phyloP scores from a whole-genome alignment of 108 stramenopile species.

The Cyclotella choctawhatcheeana region DNA sequence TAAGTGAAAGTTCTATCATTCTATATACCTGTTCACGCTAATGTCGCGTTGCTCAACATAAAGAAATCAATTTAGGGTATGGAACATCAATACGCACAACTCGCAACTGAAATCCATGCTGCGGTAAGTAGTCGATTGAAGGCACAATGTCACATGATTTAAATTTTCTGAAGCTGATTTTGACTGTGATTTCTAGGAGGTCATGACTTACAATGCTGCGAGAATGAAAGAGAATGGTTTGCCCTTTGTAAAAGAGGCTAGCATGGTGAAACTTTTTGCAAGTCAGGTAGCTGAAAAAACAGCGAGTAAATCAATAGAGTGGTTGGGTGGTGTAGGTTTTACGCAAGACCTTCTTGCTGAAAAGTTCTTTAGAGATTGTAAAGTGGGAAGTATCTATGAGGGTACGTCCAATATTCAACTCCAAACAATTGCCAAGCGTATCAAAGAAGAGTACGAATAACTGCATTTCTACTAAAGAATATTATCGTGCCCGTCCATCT shows the following conservation, averaged over 20 bases:
- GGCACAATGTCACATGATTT: too few relatives aligned
- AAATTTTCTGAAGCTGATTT: too few relatives aligned
- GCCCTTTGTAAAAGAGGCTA: slow-evolving; percentile 94
- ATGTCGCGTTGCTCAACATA: not conserved
- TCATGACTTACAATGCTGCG: slow-evolving; percentile 93
- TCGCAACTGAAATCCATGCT: slow-evolving; percentile 93
- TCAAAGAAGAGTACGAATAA: slow-evolving; percentile 57
- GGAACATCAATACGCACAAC: slow-evolving; percentile 96
- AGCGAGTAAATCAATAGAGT: slow-evolving; percentile 88
- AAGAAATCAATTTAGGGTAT: slow-evolving; percentile 62
- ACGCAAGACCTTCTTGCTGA: slow-evolving; percentile 89
- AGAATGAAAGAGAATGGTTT: slow-evolving; percentile 89
- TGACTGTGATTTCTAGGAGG: too few relatives aligned
- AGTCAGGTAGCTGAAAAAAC: slow-evolving; percentile 91
- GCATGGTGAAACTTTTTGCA: slow-evolving; percentile 93
- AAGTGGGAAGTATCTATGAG: slow-evolving; percentile 97
- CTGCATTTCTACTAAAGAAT: not conserved
- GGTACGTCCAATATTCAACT: slow-evolving; percentile 83
- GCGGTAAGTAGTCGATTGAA: too few relatives aligned
- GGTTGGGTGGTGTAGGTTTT: slow-evolving; percentile 95
- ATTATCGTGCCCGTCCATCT: slow-evolving; percentile 38
- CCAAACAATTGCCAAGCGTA: slow-evolving; percentile 79
- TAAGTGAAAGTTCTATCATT: not conserved
- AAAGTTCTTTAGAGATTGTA: slow-evolving; percentile 96
- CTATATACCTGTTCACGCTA: not conserved